Evolutionary conservation across 2,329 filamentous ascomycete species (phyloP), one percentile per base, ranked within the genome.

Genomic region (Alternaria solani): DNA sequence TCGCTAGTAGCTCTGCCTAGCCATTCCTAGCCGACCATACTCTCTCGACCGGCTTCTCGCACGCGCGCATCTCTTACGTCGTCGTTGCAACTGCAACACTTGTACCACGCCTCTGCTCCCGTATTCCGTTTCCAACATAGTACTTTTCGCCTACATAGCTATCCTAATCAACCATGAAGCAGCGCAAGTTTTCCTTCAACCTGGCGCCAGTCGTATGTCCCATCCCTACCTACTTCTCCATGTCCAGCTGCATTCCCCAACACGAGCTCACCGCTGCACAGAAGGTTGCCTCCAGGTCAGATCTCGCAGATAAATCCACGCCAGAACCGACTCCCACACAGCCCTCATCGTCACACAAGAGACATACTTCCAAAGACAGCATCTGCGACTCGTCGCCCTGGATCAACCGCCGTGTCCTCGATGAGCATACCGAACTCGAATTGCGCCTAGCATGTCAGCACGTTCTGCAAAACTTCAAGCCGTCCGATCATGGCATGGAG

Each of bases 151-250:
- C 14, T 43, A 39, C 32, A n/a, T 42, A 30, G 38, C 41, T 14
- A 32, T 12, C 52, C 12, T 38, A 43, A 56, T 57, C 49, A 39
- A 47, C 53, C 64, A 62, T 49, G 56, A 81, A 80, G 78, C 78
- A 78, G 69, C 76, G 78, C 51, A 82, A 81, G 67, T 82, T 83
- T 63, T 78, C 79, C 55, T 79, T 82, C 70, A 78, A 78, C 59
- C 66, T 81, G 56, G 76, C 78, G 57, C 79, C 79, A 51, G 73
- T 81, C 49, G 79, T 81, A 69, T 57, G 78, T 70, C 38, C 47
- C 43, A n/a, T 26, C 16, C 46, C 53, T 18, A 49, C 46, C 53
- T 18, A 49, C 32, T 7, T 39, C 16, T 36, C 23, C 30, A 23
- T 32, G 28, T 32, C 41, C 61, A 62, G 12, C 58, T 28, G 32